Conservation (phyloP, 2,329 filamentous ascomycete species). For the Penicillium sp. region DNA sequence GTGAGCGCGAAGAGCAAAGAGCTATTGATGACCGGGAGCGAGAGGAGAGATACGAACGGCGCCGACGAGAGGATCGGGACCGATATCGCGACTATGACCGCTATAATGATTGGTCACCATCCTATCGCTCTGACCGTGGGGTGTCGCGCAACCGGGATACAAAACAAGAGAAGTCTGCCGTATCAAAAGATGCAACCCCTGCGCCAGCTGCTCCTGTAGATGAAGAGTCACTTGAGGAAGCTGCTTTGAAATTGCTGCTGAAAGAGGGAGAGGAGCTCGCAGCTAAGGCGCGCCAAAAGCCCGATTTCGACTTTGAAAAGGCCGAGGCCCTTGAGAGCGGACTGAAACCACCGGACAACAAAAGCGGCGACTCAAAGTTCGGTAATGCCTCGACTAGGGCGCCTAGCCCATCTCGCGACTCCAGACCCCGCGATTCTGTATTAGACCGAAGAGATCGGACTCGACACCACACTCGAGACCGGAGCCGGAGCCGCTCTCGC, state of each 20-base stretch:
- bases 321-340: slow-evolving; percentile 44
- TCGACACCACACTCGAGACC: slow-evolving; percentile 26
- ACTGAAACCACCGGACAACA: slow-evolving; percentile 32
- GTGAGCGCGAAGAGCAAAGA: slow-evolving; percentile 54
- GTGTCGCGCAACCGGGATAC: slow-evolving; percentile 31
- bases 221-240: slow-evolving; percentile 57
- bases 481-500: slow-evolving; percentile 33
- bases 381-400: slow-evolving; percentile 29
- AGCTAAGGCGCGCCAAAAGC: slow-evolving; percentile 51
- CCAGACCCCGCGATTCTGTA: slow-evolving; percentile 30
- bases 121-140: slow-evolving; percentile 34
- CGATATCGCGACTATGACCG: slow-evolving; percentile 40
- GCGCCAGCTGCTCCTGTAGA: slow-evolving; percentile 39
- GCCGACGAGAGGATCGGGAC: slow-evolving; percentile 48
- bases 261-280: slow-evolving; percentile 56
- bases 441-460: slow-evolving; percentile 26
- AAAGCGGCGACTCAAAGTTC: slow-evolving; percentile 29
- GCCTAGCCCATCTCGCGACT: slow-evolving; percentile 30
- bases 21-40: slow-evolving; percentile 53
- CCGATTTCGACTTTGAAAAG: slow-evolving; percentile 53
- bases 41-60: slow-evolving; percentile 47
- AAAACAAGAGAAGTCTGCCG: slow-evolving; percentile 31
- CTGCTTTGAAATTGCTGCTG: slow-evolving; percentile 54
- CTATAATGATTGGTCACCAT: slow-evolving; percentile 32
- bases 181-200: slow-evolving; percentile 36